Percentiles rank a stretch among this genome's conserved stretches.
Conservation (phyloP, 2,329 filamentous ascomycete species). For the Pseudonectria buxi region DNA sequence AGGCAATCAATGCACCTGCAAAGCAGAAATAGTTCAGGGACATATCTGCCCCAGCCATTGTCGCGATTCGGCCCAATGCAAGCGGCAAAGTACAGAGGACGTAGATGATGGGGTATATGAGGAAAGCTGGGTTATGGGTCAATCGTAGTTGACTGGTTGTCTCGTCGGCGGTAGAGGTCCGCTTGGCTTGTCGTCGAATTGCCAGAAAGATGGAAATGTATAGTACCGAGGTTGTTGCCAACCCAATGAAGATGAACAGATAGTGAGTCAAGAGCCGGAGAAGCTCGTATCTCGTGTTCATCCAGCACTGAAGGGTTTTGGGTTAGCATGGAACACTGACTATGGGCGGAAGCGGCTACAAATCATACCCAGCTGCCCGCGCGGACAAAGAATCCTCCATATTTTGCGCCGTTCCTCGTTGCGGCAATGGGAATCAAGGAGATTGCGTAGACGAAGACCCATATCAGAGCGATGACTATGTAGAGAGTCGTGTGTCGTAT, state of each 20-base stretch:
- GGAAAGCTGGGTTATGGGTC: conserved; percentile 45
- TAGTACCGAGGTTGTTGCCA: conserved; percentile 31
- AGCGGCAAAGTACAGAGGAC: conserved; percentile 62
- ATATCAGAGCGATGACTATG: conserved; percentile 39
- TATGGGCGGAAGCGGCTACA: neutral
- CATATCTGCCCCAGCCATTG: conserved; percentile 48
- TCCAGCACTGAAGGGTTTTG: conserved; percentile 53
- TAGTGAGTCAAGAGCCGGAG: conserved; percentile 58
- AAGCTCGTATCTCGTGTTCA: conserved; percentile 45
- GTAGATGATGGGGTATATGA: conserved; percentile 64
- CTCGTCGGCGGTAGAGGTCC: conserved; percentile 7
- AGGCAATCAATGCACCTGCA: conserved; percentile 51
- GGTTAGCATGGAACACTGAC: conserved; percentile 5
- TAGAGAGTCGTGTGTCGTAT: conserved; percentile 47
- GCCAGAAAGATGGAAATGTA: conserved; percentile 36
- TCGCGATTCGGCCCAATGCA: conserved; percentile 55
- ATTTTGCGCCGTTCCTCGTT: conserved; percentile 34
- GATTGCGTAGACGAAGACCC: conserved; percentile 54
- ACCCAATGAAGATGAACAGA: conserved; percentile 51
- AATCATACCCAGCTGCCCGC: conserved; percentile 57
- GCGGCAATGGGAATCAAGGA: conserved; percentile 43
- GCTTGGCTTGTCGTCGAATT: conserved; percentile 23
- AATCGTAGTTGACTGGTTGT: conserved; percentile 12
- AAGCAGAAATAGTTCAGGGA: conserved; percentile 51
- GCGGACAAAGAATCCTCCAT: conserved; percentile 51